These are phyloP conservation scores for Talaromyces wortmannii DNA, from an alignment of 495 filamentous ascomycete species.

Conservation along the genomic window DNA sequence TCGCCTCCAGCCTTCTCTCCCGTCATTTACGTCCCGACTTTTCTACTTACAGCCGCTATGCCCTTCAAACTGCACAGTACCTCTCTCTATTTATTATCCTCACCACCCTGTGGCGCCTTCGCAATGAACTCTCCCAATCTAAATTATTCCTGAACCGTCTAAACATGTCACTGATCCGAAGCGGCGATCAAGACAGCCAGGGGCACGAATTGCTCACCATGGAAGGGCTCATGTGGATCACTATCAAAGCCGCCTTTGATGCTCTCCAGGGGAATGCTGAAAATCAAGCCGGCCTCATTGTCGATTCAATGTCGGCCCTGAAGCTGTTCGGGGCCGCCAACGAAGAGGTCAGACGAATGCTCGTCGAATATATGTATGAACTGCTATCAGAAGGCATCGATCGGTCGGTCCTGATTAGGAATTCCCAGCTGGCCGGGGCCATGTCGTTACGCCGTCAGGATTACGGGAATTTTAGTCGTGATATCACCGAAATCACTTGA, in stretches of 20 bases:
- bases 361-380: not conserved
- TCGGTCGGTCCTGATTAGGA: not conserved
- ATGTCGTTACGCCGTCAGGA: not conserved
- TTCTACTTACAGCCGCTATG: not conserved
- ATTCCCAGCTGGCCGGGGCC: not conserved
- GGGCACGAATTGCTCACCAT: not conserved
- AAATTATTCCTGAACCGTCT: not conserved
- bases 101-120: not conserved
- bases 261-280: not conserved
- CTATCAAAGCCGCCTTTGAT: not conserved
- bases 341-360: not conserved
- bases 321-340: not conserved
- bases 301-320: not conserved
- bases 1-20: not conserved
- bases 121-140: not conserved
- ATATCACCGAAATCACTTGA: not conserved
- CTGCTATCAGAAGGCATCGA: not conserved
- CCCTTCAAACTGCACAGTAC: not conserved
- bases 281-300: not conserved
- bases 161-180: not conserved
- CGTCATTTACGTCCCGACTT: not conserved
- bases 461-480: not conserved
- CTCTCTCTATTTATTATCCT: not conserved
- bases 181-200: not conserved
- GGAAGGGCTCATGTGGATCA: not conserved